phyloP scores from a whole-genome alignment of 805 yeast species.

The Pichia cabralensis region DNA sequence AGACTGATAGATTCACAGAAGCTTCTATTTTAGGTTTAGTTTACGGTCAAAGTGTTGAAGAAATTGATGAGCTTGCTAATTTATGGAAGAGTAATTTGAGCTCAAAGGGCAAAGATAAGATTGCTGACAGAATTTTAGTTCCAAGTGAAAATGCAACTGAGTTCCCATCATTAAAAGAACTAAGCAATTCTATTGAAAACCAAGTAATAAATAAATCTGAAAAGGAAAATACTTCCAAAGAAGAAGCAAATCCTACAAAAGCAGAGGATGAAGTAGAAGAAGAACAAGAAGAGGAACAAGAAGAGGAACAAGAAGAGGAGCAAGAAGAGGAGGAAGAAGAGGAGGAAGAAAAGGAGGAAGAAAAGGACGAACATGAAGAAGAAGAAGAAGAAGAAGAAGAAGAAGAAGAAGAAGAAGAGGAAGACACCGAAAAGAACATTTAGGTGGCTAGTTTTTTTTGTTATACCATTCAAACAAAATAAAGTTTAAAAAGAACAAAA shows the following conservation, averaged over 20 bases:
- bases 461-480: too few relatives aligned
- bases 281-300: conserved; percentile 12
- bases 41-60: conserved; percentile 42
- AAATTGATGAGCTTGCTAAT: conserved; percentile 36
- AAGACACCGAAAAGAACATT: background rate
- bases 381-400: background rate
- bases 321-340: conserved; percentile 11
- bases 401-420: background rate
- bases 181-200: too few relatives aligned
- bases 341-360: conserved; percentile 14
- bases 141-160: conserved; percentile 28
- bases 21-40: conserved; percentile 75
- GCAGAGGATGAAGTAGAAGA: conserved; percentile 13
- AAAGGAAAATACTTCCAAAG: conserved; percentile 13
- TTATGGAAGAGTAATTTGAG: conserved; percentile 60
- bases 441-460: background rate
- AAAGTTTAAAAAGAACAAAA: too few relatives aligned
- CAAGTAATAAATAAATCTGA: conserved; percentile 20
- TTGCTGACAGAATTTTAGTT: conserved; percentile 52
- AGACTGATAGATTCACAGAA: conserved; percentile 67
- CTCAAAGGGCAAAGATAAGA: conserved; percentile 39
- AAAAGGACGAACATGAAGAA: conserved; percentile 9
- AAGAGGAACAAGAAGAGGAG: conserved; percentile 11
- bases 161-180: conserved; percentile 34
- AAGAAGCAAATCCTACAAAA: conserved; percentile 1